A percentile compares a stretch with the other conserved stretches of the same genome.
Evolutionary conservation across 139 green algal genomes (phyloP).

Genomic region (Chlorella sp.): DNA sequence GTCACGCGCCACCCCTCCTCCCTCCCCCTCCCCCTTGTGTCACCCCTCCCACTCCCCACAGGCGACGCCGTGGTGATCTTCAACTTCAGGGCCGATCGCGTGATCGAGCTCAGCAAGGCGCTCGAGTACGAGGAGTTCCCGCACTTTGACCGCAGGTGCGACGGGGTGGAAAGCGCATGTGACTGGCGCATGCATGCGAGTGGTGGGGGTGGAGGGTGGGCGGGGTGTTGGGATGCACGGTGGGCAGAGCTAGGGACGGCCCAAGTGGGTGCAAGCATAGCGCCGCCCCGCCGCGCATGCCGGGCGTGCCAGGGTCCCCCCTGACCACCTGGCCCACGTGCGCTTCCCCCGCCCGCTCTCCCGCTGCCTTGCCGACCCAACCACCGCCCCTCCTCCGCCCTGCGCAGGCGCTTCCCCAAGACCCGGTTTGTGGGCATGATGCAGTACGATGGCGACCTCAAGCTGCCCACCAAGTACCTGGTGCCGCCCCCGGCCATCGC

Average conservation of each 20-base stretch:
- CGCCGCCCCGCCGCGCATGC: too few relatives aligned
- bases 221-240: neutral
- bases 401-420: constrained; percentile 19
- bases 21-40: too few relatives aligned
- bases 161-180: too few relatives aligned
- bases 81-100: constrained; percentile 96
- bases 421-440: constrained; percentile 91
- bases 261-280: too few relatives aligned
- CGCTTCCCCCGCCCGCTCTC: too few relatives aligned
- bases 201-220: constrained; percentile 68
- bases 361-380: too few relatives aligned
- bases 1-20: too few relatives aligned
- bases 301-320: too few relatives aligned
- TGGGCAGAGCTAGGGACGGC: too few relatives aligned
- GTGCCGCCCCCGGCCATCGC: constrained; percentile 81
- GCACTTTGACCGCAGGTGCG: constrained; percentile 77
- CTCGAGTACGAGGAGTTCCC: constrained; percentile 89
- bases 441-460: constrained; percentile 98
- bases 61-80: constrained; percentile 67
- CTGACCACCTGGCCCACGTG: too few relatives aligned
- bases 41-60: neutral
- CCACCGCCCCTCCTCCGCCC: too few relatives aligned
- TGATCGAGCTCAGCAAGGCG: constrained; percentile 92
- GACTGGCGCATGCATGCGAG: too few relatives aligned
- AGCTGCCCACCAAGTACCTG: constrained; percentile 91